Evolutionary conservation across 257 asterid species (phyloP).

Genomic region (Lavandula angustifolia): DNA sequence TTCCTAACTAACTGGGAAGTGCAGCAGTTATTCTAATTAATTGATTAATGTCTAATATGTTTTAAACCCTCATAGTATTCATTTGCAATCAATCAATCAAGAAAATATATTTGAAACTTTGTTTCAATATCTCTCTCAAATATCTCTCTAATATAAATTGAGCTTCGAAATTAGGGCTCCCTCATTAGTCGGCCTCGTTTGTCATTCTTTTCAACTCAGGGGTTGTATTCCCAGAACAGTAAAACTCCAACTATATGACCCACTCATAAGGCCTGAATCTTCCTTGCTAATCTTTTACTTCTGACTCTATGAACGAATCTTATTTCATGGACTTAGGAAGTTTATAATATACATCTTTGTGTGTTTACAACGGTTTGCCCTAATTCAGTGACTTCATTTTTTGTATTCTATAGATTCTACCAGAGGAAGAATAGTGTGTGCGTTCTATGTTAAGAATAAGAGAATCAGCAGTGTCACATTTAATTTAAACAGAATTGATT

Average conservation of each 20-base stretch:
- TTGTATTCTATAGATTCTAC: constrained; percentile 15
- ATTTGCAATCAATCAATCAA: no score
- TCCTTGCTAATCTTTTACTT: background rate
- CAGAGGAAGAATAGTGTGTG: background rate
- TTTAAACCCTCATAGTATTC: no score
- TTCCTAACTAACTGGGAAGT: no score
- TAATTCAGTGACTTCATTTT: constrained; percentile 1
- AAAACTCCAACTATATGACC: constrained; percentile 4
- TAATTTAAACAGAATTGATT: background rate
- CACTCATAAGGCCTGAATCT: background rate
- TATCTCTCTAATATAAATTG: no score
- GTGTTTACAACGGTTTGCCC: background rate
- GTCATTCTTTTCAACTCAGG: no score
- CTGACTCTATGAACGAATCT: background rate
- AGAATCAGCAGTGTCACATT: background rate
- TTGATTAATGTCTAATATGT: no score
- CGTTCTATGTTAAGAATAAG: background rate
- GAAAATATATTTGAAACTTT: no score
- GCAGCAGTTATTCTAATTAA: no score
- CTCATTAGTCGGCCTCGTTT: no score
- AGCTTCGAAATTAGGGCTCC: no score
- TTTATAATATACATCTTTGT: background rate
- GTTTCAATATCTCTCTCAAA: no score
- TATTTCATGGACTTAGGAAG: constrained; percentile 12
- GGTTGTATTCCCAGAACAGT: no score